Percentiles rank a stretch among this genome's conserved stretches.
phyloP scores from a whole-genome alignment of 2,329 filamentous ascomycete species.

The Raffaelea deltoideospora region DNA sequence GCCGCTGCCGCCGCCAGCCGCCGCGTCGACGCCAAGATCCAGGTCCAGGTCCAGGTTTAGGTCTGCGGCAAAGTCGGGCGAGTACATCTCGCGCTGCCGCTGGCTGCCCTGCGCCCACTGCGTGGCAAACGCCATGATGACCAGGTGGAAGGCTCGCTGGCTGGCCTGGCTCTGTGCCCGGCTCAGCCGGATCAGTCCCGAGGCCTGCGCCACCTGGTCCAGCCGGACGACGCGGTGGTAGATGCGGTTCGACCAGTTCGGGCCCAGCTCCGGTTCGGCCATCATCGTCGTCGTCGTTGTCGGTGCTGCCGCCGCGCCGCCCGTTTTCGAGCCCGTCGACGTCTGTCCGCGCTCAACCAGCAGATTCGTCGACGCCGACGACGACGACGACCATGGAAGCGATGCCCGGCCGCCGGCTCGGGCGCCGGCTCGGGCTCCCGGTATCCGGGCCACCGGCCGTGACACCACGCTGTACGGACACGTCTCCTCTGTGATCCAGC shows the following conservation, averaged over 20 bases:
- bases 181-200: slow-evolving; percentile 24
- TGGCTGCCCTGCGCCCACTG: slow-evolving; percentile 29
- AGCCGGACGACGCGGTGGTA: slow-evolving; percentile 32
- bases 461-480: slow-evolving; percentile 28
- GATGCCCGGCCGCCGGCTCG: not conserved
- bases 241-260: slow-evolving; percentile 31
- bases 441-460: too few relatives aligned
- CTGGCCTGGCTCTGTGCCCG: slow-evolving; percentile 25
- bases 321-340: not conserved
- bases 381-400: too few relatives aligned
- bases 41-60: too few relatives aligned
- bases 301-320: not conserved
- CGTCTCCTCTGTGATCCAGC: slow-evolving; percentile 37
- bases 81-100: slow-evolving; percentile 12
- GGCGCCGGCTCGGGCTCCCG: not conserved
- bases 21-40: slow-evolving; percentile 1
- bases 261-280: slow-evolving; percentile 14
- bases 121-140: slow-evolving; percentile 36
- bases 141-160: slow-evolving; percentile 28
- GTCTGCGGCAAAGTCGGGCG: slow-evolving; percentile 4
- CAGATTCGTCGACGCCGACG: too few relatives aligned
- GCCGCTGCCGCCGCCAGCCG: slow-evolving; percentile 5
- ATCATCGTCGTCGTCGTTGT: too few relatives aligned
- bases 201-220: slow-evolving; percentile 25
- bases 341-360: too few relatives aligned